Percentiles rank a stretch among this genome's conserved stretches.
phyloP scores from a whole-genome alignment of 176 grass and related monocot species.

The Themeda triandra region DNA sequence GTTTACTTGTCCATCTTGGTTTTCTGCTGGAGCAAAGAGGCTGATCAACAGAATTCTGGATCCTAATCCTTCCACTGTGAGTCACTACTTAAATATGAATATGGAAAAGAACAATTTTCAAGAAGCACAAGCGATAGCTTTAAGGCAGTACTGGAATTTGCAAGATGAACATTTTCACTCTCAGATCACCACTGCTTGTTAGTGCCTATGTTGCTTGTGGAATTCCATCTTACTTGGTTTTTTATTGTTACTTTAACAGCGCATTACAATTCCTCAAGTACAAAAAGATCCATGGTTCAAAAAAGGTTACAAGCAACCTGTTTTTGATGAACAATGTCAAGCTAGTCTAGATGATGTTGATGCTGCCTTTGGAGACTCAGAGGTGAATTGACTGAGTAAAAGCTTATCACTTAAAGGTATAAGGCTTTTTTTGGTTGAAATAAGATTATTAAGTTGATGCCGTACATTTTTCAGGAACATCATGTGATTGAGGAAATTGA shows the following conservation, averaged over 20 bases:
- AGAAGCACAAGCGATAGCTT: neutral
- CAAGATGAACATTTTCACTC: neutral
- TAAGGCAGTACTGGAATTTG: neutral
- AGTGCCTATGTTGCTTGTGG: neutral
- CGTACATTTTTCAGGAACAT: slow-evolving; percentile 55
- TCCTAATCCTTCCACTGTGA: slow-evolving; percentile 78
- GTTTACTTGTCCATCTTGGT: slow-evolving; percentile 75
- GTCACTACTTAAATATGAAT: slow-evolving; percentile 13
- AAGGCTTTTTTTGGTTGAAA: neutral
- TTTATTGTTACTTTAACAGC: slow-evolving; percentile 27
- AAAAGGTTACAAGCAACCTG: slow-evolving; percentile 72
- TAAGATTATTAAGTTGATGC: slow-evolving; percentile 1
- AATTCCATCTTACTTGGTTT: slow-evolving; percentile 12
- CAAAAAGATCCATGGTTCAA: slow-evolving; percentile 81
- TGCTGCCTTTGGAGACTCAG: slow-evolving; percentile 76
- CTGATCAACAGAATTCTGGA: slow-evolving; percentile 70
- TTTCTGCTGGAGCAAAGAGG: slow-evolving; percentile 71
- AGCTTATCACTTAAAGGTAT: slow-evolving; percentile 9
- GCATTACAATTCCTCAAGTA: slow-evolving; percentile 72
- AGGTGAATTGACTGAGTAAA: slow-evolving; percentile 53
- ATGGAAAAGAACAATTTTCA: neutral
- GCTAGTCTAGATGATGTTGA: slow-evolving; percentile 67
- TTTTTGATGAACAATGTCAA: slow-evolving; percentile 53
- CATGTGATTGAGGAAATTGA: slow-evolving; percentile 71
- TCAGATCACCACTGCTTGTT: neutral